phyloP scores from a whole-genome alignment of 1,139 yeast species.

The Saccharomyces hybrid region DNA sequence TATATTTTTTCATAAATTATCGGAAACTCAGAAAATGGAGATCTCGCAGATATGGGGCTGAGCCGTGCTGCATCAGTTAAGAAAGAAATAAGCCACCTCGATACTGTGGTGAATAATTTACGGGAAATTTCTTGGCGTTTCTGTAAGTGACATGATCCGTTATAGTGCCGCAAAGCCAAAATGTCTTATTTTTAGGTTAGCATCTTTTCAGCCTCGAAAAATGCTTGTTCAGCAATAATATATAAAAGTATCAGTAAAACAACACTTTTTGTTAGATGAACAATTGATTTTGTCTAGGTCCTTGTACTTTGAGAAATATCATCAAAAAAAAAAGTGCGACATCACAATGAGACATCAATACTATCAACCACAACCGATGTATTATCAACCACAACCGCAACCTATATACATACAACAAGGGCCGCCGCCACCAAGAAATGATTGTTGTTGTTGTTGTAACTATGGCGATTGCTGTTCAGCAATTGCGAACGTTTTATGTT shows the following conservation, averaged over 20 bases:
- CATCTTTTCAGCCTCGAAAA: not conserved
- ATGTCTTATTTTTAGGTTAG: not conserved
- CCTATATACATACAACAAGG: constrained; percentile 11
- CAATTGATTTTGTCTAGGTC: not conserved
- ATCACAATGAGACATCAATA: not conserved
- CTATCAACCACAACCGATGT: not conserved
- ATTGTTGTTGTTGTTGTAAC: constrained; percentile 3
- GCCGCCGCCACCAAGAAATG: constrained; percentile 6
- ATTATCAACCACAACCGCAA: constrained; percentile 3
- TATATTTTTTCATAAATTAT: not conserved
- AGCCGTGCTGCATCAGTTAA: not conserved
- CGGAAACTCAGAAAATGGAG: not conserved
- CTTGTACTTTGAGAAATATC: not conserved
- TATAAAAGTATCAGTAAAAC: not conserved
- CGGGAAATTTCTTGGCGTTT: not conserved
- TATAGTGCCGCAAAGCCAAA: not conserved
- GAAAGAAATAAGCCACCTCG: not conserved
- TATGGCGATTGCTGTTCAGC: constrained; percentile 3
- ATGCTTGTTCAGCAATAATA: not conserved
- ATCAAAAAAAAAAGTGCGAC: not conserved
- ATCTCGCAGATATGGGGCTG: not conserved
- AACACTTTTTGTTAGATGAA: not conserved
- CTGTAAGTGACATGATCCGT: not conserved
- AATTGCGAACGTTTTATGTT: constrained; percentile 8
- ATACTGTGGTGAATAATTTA: not conserved